A percentile compares a stretch with the other conserved stretches of the same genome.
Conservation (phyloP, 179 eudicot species). For the Actinidia chinensis region DNA sequence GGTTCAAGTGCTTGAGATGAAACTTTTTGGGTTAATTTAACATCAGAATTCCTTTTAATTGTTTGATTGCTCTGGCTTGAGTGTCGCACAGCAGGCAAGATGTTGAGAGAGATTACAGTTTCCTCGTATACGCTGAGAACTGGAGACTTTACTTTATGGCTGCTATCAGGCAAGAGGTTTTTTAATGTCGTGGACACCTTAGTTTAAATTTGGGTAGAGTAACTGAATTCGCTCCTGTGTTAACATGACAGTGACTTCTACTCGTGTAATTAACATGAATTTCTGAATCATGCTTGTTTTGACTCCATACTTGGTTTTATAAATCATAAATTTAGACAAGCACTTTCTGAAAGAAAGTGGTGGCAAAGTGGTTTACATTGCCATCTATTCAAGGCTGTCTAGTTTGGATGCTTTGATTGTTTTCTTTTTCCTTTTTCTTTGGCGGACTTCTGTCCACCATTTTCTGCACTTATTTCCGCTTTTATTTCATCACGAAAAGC, state of each 20-base stretch:
- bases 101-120: background rate
- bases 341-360: too few species aligned
- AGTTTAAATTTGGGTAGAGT: background rate
- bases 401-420: too few species aligned
- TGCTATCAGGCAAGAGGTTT: background rate
- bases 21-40: slow-evolving; percentile 1
- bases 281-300: background rate
- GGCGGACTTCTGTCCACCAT: too few species aligned
- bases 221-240: background rate
- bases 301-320: background rate
- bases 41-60: background rate
- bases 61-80: background rate
- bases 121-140: background rate
- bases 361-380: background rate
- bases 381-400: background rate
- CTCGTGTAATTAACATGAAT: background rate
- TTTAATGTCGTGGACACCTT: background rate
- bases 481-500: background rate
- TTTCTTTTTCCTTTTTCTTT: too few species aligned
- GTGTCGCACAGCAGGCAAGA: background rate
- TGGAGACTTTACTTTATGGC: background rate
- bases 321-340: too few species aligned
- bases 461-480: too few species aligned
- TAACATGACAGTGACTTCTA: slow-evolving; percentile 1
- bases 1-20: background rate